These are phyloP conservation scores for Suillus luteus DNA, from an alignment of 768 basidiomycete genomes.

Conservation along the genomic window DNA sequence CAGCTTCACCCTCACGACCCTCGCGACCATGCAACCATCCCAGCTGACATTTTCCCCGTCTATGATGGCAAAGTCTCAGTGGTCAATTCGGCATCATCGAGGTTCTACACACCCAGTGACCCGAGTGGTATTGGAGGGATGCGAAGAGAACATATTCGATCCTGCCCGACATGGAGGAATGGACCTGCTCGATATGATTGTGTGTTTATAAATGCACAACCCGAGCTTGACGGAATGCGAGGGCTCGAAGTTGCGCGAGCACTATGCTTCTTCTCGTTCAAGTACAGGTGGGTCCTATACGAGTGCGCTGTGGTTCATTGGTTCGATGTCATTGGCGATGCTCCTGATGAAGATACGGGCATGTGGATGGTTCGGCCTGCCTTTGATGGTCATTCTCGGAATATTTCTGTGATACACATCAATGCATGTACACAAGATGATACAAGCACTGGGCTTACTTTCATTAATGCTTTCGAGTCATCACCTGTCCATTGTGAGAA, in stretches of 20 bases:
- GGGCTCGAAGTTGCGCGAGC: conserved; percentile 8
- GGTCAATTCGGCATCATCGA: not conserved
- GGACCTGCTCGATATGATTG: conserved; percentile 6
- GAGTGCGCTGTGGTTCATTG: conserved; percentile 12
- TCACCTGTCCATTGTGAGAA: no score
- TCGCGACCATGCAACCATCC: not conserved
- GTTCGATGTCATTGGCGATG: conserved; percentile 6
- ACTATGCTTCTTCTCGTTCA: conserved; percentile 14
- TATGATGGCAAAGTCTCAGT: not conserved
- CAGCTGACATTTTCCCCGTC: not conserved
- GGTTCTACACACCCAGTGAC: not conserved
- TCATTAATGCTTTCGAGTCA: no score
- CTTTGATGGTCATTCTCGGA: not conserved
- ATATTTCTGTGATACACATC: conserved; percentile 11
- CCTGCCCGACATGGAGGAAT: not conserved
- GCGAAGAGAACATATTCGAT: not conserved
- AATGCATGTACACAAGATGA: not conserved
- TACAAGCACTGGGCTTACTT: no score
- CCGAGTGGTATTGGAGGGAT: not conserved
- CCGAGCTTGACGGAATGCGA: conserved; percentile 1
- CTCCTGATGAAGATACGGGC: conserved; percentile 12
- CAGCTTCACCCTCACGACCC: not conserved
- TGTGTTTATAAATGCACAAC: conserved; percentile 6
- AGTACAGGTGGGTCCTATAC: not conserved
- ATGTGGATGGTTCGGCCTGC: conserved; percentile 18